Base-by-base conservation (phyloP, 108 stramenopile genomes). In the Stephanodiscus minutulus region DNA sequence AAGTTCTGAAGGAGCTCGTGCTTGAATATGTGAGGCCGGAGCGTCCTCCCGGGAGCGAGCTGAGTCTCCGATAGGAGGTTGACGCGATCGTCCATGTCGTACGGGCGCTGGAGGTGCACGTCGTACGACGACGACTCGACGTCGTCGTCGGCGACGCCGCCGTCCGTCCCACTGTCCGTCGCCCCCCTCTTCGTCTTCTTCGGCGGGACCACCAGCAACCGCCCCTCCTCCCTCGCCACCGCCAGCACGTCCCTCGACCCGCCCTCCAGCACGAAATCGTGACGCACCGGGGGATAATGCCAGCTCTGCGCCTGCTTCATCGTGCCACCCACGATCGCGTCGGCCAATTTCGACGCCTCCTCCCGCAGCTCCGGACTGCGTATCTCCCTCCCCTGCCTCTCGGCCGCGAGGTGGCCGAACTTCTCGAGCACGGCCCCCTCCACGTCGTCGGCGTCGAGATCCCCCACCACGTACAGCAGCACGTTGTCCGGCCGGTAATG, bases 401-500 rank as follows among this genome's bases (percentile, higher is more conserved):
- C 93, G 10, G 91, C 90, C 27, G 84, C 67, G 27, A 94, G 44
- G 22, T 85, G 83, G 49, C 95, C 96, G 80, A 98, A 98, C 74
- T 93, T 93, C 43, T 94, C 87, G 25, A 78, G 79, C 52, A 98
- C 96, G 33, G 83, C 70, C 46, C 81, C 68, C 70, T 96, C 91
- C 2, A 94, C 93, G 48, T 91, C 84, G 2, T 74, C 81, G 12
- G 91, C 82, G 66, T 96, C 88, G 55, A 98, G 73, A 73, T 98
- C 98, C 12, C 98, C 98, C 47, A 98, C 97, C 57, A 97, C 67
- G 74, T 98, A 98, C 72, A 98, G 79, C 41, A 98, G 66, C n/a
- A 96, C 97, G 75, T 98, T 98, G 73, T 98, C 97, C 29, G 98
- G 98, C 50, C 97, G 93, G 77, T 98, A 98, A 79, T 98, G 97